Evolutionary conservation across 257 asterid genomes (phyloP).

Genomic region (Leptodermis oblonga): DNA sequence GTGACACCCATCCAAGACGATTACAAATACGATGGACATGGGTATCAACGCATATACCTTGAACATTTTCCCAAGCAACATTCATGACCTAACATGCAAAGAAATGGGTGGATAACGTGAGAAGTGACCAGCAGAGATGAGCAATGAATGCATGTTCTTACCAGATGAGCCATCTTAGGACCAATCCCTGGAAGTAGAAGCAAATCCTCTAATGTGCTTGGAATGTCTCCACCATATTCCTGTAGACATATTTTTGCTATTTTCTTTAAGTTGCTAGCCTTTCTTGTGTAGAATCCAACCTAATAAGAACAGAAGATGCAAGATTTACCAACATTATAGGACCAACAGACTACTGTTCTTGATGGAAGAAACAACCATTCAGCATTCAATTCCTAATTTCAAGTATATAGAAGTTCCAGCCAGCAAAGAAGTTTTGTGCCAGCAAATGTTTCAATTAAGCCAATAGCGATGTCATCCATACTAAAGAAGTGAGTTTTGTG

Average conservation of each 20-base stretch:
- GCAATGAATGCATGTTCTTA: slow-evolving; percentile 26
- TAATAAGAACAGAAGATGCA: slow-evolving; percentile 23
- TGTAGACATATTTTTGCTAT: slow-evolving; percentile 71
- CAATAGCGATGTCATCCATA: background rate
- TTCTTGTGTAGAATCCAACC: slow-evolving; percentile 96
- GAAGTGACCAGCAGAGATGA: background rate
- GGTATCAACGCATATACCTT: slow-evolving; percentile 98
- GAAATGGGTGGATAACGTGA: background rate
- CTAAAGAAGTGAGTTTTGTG: background rate
- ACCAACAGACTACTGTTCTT: slow-evolving; percentile 2
- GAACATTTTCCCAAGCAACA: slow-evolving; percentile 92
- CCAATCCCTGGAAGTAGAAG: slow-evolving; percentile 96
- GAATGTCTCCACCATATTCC: slow-evolving; percentile 79
- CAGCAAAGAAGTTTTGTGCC: too few relatives aligned
- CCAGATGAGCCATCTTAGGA: slow-evolving; percentile 99
- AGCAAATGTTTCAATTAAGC: background rate
- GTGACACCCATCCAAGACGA: slow-evolving; percentile 96
- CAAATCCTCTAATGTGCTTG: slow-evolving; percentile 75
- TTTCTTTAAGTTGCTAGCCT: slow-evolving; percentile 89
- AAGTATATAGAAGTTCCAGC: background rate
- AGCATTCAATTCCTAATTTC: background rate
- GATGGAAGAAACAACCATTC: background rate
- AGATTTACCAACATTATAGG: background rate
- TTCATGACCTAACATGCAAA: slow-evolving; percentile 67
- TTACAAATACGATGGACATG: slow-evolving; percentile 95